Conservation (phyloP, 306 rosid species). For the Boehmeria nivea region DNA sequence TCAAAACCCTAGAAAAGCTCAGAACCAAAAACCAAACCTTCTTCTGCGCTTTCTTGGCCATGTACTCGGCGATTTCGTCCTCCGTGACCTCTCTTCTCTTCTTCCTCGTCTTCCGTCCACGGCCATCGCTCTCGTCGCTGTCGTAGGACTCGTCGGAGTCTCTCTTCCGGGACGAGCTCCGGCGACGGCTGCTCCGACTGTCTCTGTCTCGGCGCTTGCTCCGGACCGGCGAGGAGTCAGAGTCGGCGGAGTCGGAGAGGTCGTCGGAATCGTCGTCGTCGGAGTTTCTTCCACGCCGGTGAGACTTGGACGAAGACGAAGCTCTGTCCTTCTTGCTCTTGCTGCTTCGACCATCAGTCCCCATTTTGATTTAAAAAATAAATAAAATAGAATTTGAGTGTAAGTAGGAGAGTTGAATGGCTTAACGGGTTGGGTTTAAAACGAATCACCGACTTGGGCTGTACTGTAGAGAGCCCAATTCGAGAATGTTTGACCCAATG, state of each 20-base stretch:
- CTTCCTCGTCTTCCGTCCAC: conserved; percentile 40
- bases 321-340: conserved; percentile 21
- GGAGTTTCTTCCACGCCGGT: conserved; percentile 31
- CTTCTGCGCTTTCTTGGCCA: conserved; percentile 74
- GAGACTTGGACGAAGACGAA: conserved; percentile 35
- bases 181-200: conserved; percentile 32
- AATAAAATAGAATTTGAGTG: too few relatives aligned
- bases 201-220: conserved; percentile 28
- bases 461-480: too few relatives aligned
- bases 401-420: too few relatives aligned
- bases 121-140: conserved; percentile 32
- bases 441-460: too few relatives aligned
- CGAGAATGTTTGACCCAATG: too few relatives aligned
- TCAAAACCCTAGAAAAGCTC: background rate
- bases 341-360: conserved; percentile 27
- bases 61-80: conserved; percentile 60
- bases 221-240: conserved; percentile 29
- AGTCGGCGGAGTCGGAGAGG: conserved; percentile 24
- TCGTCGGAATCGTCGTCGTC: conserved; percentile 40
- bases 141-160: conserved; percentile 40
- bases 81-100: conserved; percentile 59
- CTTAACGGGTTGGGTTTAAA: too few relatives aligned
- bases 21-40: conserved; percentile 41
- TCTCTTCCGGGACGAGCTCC: conserved; percentile 27
- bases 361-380: conserved; percentile 10